phyloP scores from a whole-genome alignment of 495 filamentous ascomycete species.

The Hyphodiscus hymeniophilus region DNA sequence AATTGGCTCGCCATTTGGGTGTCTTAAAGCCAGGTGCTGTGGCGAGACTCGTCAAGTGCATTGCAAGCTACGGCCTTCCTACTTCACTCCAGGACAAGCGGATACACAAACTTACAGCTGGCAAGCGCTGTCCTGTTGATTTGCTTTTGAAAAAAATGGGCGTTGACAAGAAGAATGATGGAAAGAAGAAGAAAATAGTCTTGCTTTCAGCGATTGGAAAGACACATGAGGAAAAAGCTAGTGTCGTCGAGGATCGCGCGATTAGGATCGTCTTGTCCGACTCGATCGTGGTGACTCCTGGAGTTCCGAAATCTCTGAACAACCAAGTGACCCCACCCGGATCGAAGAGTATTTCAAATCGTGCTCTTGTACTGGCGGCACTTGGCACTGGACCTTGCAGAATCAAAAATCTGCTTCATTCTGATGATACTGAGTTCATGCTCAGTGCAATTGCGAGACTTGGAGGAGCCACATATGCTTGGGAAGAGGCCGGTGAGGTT shows the following conservation, averaged over 20 bases:
- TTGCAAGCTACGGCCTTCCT: constrained; percentile 87
- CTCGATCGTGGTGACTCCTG: constrained; percentile 64
- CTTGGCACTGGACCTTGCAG: constrained; percentile 81
- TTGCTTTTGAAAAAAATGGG: constrained; percentile 85
- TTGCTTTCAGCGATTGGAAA: constrained; percentile 84
- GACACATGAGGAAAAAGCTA: constrained; percentile 80
- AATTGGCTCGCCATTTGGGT: constrained; percentile 83
- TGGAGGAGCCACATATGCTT: constrained; percentile 83
- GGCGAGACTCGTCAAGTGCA: constrained; percentile 80
- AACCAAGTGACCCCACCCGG: constrained; percentile 82
- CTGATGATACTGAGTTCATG: constrained; percentile 97
- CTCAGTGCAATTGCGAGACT: constrained; percentile 75
- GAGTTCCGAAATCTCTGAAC: constrained; percentile 51
- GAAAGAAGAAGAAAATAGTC: constrained; percentile 93
- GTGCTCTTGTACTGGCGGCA: constrained; percentile 85
- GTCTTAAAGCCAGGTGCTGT: constrained; percentile 83
- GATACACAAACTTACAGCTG: constrained; percentile 77
- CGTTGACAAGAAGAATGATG: constrained; percentile 98
- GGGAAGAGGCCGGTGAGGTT: constrained; percentile 88
- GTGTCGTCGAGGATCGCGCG: constrained; percentile 74
- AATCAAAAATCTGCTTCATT: constrained; percentile 87
- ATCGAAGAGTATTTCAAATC: constrained; percentile 97
- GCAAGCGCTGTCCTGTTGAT: constrained; percentile 87
- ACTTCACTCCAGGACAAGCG: constrained; percentile 77
- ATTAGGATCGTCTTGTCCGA: constrained; percentile 80